phyloP scores from a whole-genome alignment of 805 yeast species.

The Diddensiella transvaalensis region DNA sequence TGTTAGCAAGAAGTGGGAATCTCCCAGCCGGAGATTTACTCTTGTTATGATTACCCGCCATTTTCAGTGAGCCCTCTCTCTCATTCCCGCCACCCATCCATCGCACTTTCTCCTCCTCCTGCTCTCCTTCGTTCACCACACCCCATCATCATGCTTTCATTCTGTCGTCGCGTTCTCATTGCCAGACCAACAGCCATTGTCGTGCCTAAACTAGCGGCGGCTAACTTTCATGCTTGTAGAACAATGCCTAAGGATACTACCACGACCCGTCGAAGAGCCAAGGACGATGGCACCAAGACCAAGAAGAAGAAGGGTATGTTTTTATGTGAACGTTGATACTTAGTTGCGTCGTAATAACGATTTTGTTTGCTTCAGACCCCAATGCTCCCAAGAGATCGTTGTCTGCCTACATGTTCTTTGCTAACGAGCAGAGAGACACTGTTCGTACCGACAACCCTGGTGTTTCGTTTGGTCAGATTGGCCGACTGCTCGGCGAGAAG shows the following conservation, averaged over 20 bases:
- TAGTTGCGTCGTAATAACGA: background rate
- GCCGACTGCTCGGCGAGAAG: conserved; percentile 89
- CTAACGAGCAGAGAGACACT: conserved; percentile 93
- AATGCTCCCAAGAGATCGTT: conserved; percentile 99
- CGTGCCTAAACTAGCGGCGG: background rate
- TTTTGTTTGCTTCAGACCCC: conserved; percentile 37
- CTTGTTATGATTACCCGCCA: conserved; percentile 1
- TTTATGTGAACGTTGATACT: no score
- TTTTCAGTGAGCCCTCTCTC: background rate
- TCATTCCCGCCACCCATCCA: no score
- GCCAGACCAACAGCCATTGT: conserved; percentile 3
- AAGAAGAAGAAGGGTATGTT: conserved; percentile 24
- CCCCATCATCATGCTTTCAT: background rate
- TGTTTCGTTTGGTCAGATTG: conserved; percentile 88
- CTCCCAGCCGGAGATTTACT: background rate
- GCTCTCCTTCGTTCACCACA: background rate
- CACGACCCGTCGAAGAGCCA: conserved; percentile 22
- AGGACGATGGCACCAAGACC: conserved; percentile 20
- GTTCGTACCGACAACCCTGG: conserved; percentile 97
- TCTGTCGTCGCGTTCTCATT: background rate
- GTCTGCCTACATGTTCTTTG: conserved; percentile 98
- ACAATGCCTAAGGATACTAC: conserved; percentile 29
- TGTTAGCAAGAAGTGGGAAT: background rate
- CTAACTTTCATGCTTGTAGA: conserved; percentile 17
- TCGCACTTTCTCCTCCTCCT: background rate